Evolutionary conservation across 345 rosid species (phyloP), one percentile per base, ranked within the genome.

Genomic region (Salix purpurea): DNA sequence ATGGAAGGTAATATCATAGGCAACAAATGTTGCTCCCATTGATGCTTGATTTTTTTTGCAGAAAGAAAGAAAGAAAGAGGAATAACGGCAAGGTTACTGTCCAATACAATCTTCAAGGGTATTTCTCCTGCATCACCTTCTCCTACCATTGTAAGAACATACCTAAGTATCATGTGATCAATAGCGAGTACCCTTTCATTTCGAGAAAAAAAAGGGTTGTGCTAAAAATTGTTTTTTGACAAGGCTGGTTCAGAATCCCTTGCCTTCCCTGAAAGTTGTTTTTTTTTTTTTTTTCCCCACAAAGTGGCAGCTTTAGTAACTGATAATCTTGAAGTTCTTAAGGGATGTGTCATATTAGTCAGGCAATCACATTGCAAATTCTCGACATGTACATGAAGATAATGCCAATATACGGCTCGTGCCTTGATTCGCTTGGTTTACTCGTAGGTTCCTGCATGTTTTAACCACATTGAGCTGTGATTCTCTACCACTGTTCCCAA

Each of bases 71-170:
- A 11, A 69, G 54, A 24, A 39, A 39, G 18, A 37, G 69, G 48
- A 6, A 56, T 24, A 39, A 94, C 92, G 98, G 94, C 93, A 0
- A 87, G 85, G 72, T 78, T 87, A 24, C 83, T 92, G 34, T 90
- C 97, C 1, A 94, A 78, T 83, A 46, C 83, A n/a, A 74, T 92
- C 39, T 19, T 88, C 2, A 91, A 73, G 79, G 84, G 93, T 71
- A 71, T 90, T 69, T 67, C 78, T 10, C 81, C 82, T 74, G 77
- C 88, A 74, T 77, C 76, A 70, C 82, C 81, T 44, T 88, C 89
- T 14, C 37, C 72, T 68, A 86, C 85, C 87, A 80, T 80, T 60
- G 92, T 92, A 83, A 84, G 92, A 77, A 24, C 73, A 54, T 23
- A 2, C 9, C 26, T 8, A 56, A 9, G 9, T n/a, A 56, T 21